phyloP scores from a whole-genome alignment of 2,329 filamentous ascomycete genomes.

The Microcyclospora tardicrescens region DNA sequence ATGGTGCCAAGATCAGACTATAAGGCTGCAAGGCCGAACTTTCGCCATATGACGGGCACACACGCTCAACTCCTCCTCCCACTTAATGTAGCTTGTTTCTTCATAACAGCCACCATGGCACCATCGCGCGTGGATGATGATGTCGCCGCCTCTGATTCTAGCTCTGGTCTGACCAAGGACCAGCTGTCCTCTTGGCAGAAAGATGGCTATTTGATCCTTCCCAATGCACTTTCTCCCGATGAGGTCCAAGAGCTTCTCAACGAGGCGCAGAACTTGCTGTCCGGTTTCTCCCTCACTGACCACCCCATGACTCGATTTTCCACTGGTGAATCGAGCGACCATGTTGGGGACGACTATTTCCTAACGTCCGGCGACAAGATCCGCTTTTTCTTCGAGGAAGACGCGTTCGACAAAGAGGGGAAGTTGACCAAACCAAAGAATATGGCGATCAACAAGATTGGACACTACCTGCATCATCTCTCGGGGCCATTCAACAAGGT shows the following conservation, averaged over 20 bases:
- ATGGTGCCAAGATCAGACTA: too few species aligned
- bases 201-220: slow-evolving; percentile 85
- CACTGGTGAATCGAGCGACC: slow-evolving; percentile 60
- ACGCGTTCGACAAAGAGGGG: slow-evolving; percentile 58
- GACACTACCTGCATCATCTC: slow-evolving; percentile 37
- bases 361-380: slow-evolving; percentile 79
- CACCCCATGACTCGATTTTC: slow-evolving; percentile 93
- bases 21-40: too few species aligned
- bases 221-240: slow-evolving; percentile 53
- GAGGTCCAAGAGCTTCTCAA: slow-evolving; percentile 56
- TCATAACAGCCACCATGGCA: not conserved
- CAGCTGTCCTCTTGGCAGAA: slow-evolving; percentile 62
- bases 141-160: slow-evolving; percentile 9
- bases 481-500: slow-evolving; percentile 36
- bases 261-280: slow-evolving; percentile 64
- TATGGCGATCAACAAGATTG: slow-evolving; percentile 63
- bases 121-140: slow-evolving; percentile 12
- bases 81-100: too few species aligned
- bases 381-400: slow-evolving; percentile 94
- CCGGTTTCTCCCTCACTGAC: slow-evolving; percentile 60
- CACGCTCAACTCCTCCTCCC: too few species aligned
- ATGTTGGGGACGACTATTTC: slow-evolving; percentile 94
- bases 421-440: slow-evolving; percentile 65
- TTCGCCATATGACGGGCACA: too few species aligned
- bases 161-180: slow-evolving; percentile 50